Evolutionary conservation across 2,329 filamentous ascomycete genomes (phyloP).

Genomic region (Pyricularia sp.): DNA sequence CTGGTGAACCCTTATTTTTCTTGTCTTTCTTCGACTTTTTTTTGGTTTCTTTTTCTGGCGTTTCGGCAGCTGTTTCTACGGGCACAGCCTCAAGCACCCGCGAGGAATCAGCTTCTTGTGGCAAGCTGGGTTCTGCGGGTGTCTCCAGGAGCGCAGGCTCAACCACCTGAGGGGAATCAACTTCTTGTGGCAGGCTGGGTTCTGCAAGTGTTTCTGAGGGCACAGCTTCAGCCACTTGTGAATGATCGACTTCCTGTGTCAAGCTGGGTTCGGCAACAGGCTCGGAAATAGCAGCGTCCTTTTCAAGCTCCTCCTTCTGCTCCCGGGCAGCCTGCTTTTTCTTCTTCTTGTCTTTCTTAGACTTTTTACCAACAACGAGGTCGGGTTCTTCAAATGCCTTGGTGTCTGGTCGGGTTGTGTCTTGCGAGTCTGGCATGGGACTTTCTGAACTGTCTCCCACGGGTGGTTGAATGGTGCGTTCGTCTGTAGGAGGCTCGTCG

Average conservation of each 20-base stretch:
- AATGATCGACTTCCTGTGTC: background rate
- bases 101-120: background rate
- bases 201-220: too few relatives aligned
- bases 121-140: background rate
- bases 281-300: background rate
- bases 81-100: background rate
- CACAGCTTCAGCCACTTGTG: background rate
- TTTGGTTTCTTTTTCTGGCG: background rate
- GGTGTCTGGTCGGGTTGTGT: background rate
- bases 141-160: background rate
- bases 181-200: too few relatives aligned
- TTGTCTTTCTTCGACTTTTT: background rate
- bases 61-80: background rate
- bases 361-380: background rate
- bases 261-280: background rate
- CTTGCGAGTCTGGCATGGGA: background rate
- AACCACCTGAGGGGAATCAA: background rate
- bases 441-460: background rate
- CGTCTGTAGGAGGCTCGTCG: background rate
- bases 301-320: background rate
- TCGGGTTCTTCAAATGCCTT: background rate
- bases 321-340: background rate
- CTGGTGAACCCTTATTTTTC: background rate
- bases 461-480: background rate
- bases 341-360: conserved; percentile 3